Base-by-base conservation (phyloP, 148 eudicot species). In the Nyssa sinensis region DNA sequence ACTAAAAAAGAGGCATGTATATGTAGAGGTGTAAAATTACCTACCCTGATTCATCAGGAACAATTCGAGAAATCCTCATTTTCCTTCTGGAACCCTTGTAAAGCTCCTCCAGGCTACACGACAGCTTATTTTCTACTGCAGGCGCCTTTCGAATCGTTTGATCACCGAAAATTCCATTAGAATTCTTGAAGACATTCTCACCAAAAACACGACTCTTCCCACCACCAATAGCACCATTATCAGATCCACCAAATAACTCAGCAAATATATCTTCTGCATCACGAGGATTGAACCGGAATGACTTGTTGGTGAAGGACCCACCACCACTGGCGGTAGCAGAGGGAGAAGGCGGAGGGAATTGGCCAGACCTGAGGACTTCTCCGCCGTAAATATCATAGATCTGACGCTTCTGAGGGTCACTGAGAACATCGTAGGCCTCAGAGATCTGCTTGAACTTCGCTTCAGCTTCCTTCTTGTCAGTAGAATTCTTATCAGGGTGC, bases 381-480 rank as follows among this genome's bases (percentile, higher is more conserved):
- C 90, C 92, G 0, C 97, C 98, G 64, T 89, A 87, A 16, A 85
- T 59, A 78, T 92, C 92, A 37, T 94, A 94, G 88, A 92, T 88
- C 88, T 86, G 97, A 27, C 98, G 89, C 83, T 83, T 90, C 25
- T 77, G 66, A 0, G 93, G 60, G 71, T 92, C 99, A 28, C 83
- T 80, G 24, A 92, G 77, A 11, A 95, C 96, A 74, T 94, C 96
- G 23, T 94, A 94, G 1, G 98, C 97, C 39, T 89, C 90, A 3
- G 94, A 90, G 73, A 94, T 90, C 88, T 87, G 92, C 82, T 95
- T 95, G 78, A 95, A 92, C 70, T 88, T 92, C 7, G 92, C 83
- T 73, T 95, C 97, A 2, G 99, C 99, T 24, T 79, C 75, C 16
- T 55, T 51, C 28, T 85, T 79, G 27, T 80, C 62, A 16, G 75